These are phyloP conservation scores for Phytophthora sp. DNA, from an alignment of 352 stramenopile genomes.

Conservation along the genomic window DNA sequence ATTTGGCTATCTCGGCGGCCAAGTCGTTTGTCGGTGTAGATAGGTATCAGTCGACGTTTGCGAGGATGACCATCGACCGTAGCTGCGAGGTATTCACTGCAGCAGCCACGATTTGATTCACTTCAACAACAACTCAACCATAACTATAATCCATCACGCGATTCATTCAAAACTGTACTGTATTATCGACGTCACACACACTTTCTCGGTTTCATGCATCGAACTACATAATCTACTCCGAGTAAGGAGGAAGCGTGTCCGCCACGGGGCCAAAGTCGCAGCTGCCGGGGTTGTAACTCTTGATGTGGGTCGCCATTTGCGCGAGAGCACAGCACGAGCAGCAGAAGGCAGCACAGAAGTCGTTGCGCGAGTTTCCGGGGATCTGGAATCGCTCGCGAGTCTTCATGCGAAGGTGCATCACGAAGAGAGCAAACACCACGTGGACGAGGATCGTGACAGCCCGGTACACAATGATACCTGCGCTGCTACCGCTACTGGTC, in stretches of 20 bases:
- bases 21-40: not conserved
- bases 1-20: not conserved
- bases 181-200: constrained; percentile 3
- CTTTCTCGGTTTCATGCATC: constrained; percentile 1
- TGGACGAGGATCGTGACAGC: constrained; percentile 18
- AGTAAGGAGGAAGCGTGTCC: constrained; percentile 44
- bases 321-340: constrained; percentile 55
- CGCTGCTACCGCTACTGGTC: constrained; percentile 10
- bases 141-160: no score
- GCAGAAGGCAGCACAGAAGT: constrained; percentile 42
- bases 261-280: constrained; percentile 40
- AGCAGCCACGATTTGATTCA: constrained; percentile 8
- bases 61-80: constrained; percentile 1
- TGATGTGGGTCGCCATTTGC: constrained; percentile 63
- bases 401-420: constrained; percentile 35
- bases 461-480: constrained; percentile 19
- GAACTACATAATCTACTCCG: not conserved
- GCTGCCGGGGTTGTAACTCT: constrained; percentile 54
- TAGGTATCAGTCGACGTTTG: not conserved
- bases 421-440: constrained; percentile 21
- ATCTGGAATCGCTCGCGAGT: constrained; percentile 50
- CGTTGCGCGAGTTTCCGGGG: constrained; percentile 32
- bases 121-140: constrained; percentile 23
- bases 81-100: constrained; percentile 21
- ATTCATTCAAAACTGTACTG: constrained; percentile 9